Evolutionary conservation across 163 green algal species (phyloP).

Genomic region (Scenedesmus sp.): DNA sequence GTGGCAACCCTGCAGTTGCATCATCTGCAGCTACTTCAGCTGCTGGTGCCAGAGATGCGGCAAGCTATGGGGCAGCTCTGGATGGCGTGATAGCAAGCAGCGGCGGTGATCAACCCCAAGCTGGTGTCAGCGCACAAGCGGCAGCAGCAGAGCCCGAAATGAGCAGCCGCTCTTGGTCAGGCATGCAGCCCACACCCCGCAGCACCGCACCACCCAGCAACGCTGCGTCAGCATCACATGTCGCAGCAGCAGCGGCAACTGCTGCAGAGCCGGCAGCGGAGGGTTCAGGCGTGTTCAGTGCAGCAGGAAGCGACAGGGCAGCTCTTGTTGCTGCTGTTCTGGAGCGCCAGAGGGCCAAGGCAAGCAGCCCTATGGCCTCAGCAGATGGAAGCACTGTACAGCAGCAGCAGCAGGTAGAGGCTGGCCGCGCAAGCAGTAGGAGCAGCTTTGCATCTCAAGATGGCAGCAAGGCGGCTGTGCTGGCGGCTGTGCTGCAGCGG

Average conservation of each 20-base stretch:
- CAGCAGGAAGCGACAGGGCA: background rate
- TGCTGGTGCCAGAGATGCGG: background rate
- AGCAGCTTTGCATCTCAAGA: background rate
- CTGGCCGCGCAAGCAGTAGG: background rate
- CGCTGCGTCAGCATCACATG: background rate
- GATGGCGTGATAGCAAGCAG: background rate
- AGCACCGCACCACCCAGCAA: background rate
- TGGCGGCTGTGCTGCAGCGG: conserved; percentile 1
- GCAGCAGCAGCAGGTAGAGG: conserved; percentile 5
- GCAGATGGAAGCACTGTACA: background rate
- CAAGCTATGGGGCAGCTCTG: background rate
- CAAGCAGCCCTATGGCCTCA: background rate
- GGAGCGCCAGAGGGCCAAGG: background rate
- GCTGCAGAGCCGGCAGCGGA: background rate
- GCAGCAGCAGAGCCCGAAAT: background rate
- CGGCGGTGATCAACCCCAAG: background rate
- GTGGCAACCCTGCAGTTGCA: background rate
- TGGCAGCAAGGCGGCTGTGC: background rate
- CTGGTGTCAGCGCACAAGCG: background rate
- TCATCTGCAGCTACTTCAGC: background rate
- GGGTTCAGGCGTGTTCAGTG: background rate
- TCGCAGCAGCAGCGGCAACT: background rate
- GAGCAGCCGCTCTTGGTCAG: background rate
- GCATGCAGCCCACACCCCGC: background rate
- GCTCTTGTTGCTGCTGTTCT: background rate